Evolutionary conservation across 352 stramenopile genomes (phyloP), one percentile per base, ranked within the genome.

Genomic region (Phytophthora pseudosyringae): DNA sequence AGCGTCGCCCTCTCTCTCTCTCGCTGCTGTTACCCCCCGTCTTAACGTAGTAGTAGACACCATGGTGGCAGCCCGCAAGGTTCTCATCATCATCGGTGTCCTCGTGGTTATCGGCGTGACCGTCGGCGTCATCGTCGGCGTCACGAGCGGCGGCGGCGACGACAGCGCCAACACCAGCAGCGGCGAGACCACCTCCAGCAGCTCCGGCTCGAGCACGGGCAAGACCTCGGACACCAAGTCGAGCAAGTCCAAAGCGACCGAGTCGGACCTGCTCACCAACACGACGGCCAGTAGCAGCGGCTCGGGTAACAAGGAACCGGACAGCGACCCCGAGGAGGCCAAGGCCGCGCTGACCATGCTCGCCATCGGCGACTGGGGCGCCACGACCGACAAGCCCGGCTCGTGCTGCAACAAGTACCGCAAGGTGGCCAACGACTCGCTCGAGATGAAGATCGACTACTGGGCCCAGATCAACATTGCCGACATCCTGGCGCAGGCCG

Each of bases 341-440:
- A 75, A 77, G 36, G 53, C 67, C 0, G 82, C 83, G 4, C 75
- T 94, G 12, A 90, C 88, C 2, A 92, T 95, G 80, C 71, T 95
- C n/a, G 88, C 88, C 13, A 90, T 95, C 48, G 88, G 88, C 16
- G 88, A 95, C 64, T 95, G 88, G 88, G 88, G 88, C 1, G 88
- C 86, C 6, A 95, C 88, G 28, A 93, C 85, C 6, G 86, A 94
- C 72, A 93, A 94, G 69, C 86, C 88, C 3, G 88, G 88, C 28
- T 93, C 86, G 59, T 96, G 88, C 76, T 96, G 88, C 65, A 94
- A 93, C 78, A 92, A 94, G 73, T 96, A 96, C 73, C 83, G 83
- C 36, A 92, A 91, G 73, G 86, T 84, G 10, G 78, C 79, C 13
- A 76, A 81, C 56, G 86, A 92, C 63, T 91, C 86, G 66, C 70